Evolutionary conservation across 805 yeast genomes (phyloP).

Genomic region (Wickerhamomyces tratensis): DNA sequence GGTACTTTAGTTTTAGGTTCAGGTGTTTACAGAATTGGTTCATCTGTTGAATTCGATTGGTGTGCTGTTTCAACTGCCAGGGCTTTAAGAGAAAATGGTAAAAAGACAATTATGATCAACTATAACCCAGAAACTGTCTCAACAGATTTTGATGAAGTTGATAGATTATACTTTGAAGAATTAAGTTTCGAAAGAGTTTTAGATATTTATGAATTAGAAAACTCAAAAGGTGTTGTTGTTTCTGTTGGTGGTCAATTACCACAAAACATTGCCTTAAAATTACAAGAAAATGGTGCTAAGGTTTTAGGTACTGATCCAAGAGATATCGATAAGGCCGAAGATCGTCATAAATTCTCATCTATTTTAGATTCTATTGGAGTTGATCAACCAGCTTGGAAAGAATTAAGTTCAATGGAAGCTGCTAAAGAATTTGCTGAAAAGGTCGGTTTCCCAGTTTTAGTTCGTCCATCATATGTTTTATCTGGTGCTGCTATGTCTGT

Average conservation of each 20-base stretch:
- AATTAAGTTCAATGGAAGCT: slow-evolving; percentile 74
- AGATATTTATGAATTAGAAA: slow-evolving; percentile 93
- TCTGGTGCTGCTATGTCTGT: slow-evolving; percentile 99
- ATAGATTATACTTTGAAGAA: slow-evolving; percentile 93
- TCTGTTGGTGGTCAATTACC: slow-evolving; percentile 98
- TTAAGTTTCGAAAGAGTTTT: slow-evolving; percentile 90
- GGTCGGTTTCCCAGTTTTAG: slow-evolving; percentile 92
- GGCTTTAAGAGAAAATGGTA: slow-evolving; percentile 79
- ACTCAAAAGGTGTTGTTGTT: slow-evolving; percentile 84
- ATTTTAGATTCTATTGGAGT: slow-evolving; percentile 87
- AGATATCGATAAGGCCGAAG: slow-evolving; percentile 95
- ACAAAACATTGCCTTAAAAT: slow-evolving; percentile 85
- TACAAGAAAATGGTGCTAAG: slow-evolving; percentile 75
- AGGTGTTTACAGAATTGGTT: slow-evolving; percentile 98
- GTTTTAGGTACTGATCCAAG: slow-evolving; percentile 91
- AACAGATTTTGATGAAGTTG: slow-evolving; percentile 97
- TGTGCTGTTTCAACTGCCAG: slow-evolving; percentile 97
- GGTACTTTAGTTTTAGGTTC: slow-evolving; percentile 95
- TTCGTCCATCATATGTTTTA: slow-evolving; percentile 93
- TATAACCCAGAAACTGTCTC: slow-evolving; percentile 98
- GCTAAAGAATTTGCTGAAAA: slow-evolving; percentile 78
- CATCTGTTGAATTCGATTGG: slow-evolving; percentile 98
- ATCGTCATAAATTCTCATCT: slow-evolving; percentile 94
- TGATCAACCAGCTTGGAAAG: slow-evolving; percentile 98
- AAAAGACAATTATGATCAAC: slow-evolving; percentile 91